Percentiles rank a stretch among this genome's conserved stretches.
phyloP scores from a whole-genome alignment of 2,329 filamentous ascomycete genomes.

The Mariannaea sp. region DNA sequence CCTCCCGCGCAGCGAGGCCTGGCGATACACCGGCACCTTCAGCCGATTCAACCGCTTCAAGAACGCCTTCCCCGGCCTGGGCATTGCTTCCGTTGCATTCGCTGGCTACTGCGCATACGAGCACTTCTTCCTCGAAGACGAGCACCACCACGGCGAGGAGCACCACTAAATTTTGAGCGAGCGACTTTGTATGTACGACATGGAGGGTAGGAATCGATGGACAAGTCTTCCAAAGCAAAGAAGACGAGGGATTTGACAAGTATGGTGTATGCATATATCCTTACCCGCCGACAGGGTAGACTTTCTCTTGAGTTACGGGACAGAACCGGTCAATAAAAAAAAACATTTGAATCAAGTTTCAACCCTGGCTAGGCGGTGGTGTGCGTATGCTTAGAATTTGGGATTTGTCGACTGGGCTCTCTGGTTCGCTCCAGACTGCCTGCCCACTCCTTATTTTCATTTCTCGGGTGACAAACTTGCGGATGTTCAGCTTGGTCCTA shows the following conservation, averaged over 20 bases:
- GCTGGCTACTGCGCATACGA: constrained; percentile 88
- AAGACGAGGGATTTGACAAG: constrained; percentile 11
- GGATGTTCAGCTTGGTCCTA: too few relatives aligned
- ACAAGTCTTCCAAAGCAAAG: constrained; percentile 11
- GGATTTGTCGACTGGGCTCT: too few relatives aligned
- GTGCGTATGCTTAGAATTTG: too few relatives aligned
- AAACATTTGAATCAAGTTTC: constrained; percentile 16
- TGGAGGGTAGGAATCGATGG: constrained; percentile 19
- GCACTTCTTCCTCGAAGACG: constrained; percentile 80
- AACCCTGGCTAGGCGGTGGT: too few relatives aligned
- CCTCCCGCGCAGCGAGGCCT: constrained; percentile 75
- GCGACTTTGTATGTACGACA: constrained; percentile 15
- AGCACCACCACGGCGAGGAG: constrained; percentile 63
- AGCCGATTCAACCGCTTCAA: constrained; percentile 88
- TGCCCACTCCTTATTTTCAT: too few relatives aligned
- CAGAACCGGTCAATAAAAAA: constrained; percentile 29
- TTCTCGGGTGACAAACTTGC: too few relatives aligned
- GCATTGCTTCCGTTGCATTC: constrained; percentile 91
- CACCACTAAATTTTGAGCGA: constrained; percentile 52
- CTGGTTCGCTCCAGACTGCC: too few relatives aligned
- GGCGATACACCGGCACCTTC: constrained; percentile 91
- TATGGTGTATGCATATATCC: constrained; percentile 34
- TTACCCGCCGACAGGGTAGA: constrained; percentile 21
- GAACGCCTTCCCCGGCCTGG: constrained; percentile 83
- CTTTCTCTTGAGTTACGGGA: constrained; percentile 25